A percentile compares a stretch with the other conserved stretches of the same genome.
Evolutionary conservation across 345 rosid genomes (phyloP).

Genomic region (Conringia planisiliqua): DNA sequence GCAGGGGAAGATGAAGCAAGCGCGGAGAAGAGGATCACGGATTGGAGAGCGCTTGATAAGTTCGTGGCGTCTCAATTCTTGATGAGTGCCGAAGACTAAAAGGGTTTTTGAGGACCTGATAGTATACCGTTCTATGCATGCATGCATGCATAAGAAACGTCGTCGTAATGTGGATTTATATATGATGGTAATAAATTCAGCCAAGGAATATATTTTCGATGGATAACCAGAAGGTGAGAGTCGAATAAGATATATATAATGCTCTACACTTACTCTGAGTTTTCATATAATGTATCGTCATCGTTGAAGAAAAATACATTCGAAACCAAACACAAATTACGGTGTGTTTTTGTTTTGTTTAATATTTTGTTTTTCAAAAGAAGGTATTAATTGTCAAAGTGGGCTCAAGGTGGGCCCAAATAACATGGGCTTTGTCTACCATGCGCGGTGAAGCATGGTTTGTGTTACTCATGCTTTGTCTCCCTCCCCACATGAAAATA

Average conservation of each 20-base stretch:
- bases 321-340: not conserved
- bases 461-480: slow-evolving; percentile 20
- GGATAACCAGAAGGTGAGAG: not conserved
- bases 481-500: not conserved
- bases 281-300: not conserved
- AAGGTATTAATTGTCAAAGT: not conserved
- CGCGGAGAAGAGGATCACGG: slow-evolving; percentile 49
- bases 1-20: slow-evolving; percentile 26
- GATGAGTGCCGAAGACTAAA: slow-evolving; percentile 56
- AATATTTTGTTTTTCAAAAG: not conserved
- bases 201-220: not conserved
- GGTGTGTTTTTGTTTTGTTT: not conserved
- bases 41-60: slow-evolving; percentile 92
- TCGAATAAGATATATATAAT: not conserved
- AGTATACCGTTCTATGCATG: slow-evolving; percentile 22
- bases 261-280: not conserved
- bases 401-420: slow-evolving; percentile 23
- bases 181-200: slow-evolving; percentile 6
- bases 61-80: slow-evolving; percentile 87
- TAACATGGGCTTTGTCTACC: slow-evolving; percentile 27
- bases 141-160: slow-evolving; percentile 22
- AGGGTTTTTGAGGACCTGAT: not conserved
- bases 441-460: slow-evolving; percentile 29
- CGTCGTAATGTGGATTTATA: slow-evolving; percentile 3
- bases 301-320: not conserved